Evolutionary conservation across 345 rosid genomes (phyloP).

Genomic region (Salix caprea): DNA sequence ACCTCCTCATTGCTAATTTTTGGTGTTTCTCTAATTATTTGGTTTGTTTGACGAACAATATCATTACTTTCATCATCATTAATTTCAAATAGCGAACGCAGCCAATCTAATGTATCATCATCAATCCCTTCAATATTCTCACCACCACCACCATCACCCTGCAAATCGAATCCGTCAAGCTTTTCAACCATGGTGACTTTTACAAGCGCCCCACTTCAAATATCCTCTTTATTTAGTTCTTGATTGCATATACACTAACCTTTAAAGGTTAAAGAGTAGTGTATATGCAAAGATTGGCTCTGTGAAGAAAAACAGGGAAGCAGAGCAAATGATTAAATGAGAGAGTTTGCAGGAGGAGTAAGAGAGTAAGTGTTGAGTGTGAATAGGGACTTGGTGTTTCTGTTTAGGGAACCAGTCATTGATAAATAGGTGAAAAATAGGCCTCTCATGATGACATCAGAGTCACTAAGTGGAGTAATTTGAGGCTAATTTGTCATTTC

Average conservation of each 20-base stretch:
- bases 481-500: neutral
- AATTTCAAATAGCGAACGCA: neutral
- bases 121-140: neutral
- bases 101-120: neutral
- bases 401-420: neutral
- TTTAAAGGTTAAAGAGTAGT: neutral
- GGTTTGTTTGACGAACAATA: neutral
- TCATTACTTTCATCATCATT: neutral
- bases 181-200: neutral
- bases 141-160: neutral
- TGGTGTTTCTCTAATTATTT: neutral
- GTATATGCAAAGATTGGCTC: neutral
- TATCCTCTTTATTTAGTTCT: neutral
- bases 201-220: neutral
- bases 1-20: neutral
- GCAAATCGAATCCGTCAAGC: neutral
- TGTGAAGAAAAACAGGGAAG: neutral
- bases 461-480: neutral
- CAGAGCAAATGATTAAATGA: neutral
- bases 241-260: neutral
- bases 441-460: constrained; percentile 8
- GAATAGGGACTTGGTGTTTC: neutral
- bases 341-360: neutral
- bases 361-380: neutral
- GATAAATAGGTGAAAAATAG: neutral